Conservation (phyloP, 2,329 filamentous ascomycete genomes). For the Clonostachys sp. region DNA sequence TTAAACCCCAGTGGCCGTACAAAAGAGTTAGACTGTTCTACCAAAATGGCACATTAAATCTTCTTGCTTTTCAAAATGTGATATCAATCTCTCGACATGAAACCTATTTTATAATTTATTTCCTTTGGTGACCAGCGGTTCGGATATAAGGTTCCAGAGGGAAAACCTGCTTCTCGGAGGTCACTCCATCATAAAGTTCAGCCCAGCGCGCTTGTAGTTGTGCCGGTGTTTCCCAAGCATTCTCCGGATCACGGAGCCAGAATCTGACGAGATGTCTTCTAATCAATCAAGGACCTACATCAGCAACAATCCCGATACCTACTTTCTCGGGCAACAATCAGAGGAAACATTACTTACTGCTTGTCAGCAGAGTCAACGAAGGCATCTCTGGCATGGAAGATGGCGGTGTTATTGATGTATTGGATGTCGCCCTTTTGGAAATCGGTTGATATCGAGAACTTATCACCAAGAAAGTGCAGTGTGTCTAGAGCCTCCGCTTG, state of each 20-base stretch:
- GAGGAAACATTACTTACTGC: constrained; percentile 24
- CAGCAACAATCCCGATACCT: too few species aligned
- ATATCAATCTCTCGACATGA: too few species aligned
- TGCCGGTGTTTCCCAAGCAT: constrained; percentile 41
- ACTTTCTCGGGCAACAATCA: not conserved
- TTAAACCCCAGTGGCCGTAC: too few species aligned
- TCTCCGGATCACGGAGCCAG: constrained; percentile 43
- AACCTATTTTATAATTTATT: not conserved
- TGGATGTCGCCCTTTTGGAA: constrained; percentile 48
- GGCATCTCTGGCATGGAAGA: constrained; percentile 47
- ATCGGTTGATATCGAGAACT: constrained; percentile 34
- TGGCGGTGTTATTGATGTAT: constrained; percentile 48
- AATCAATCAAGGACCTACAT: not conserved
- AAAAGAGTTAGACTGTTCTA: too few species aligned
- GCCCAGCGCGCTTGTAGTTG: constrained; percentile 42
- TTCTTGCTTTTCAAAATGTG: too few species aligned
- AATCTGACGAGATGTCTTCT: constrained; percentile 42
- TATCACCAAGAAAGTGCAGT: constrained; percentile 42
- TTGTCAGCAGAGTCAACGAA: constrained; percentile 39
- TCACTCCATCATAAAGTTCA: constrained; percentile 46
- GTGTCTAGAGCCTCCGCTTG: constrained; percentile 49
- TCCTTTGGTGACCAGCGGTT: constrained; percentile 10
- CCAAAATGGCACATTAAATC: too few species aligned
- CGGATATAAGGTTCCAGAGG: constrained; percentile 43
- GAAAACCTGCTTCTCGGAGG: constrained; percentile 46